Evolutionary conservation across 805 yeast genomes (phyloP).

Genomic region (Pichia pseudocactophila): DNA sequence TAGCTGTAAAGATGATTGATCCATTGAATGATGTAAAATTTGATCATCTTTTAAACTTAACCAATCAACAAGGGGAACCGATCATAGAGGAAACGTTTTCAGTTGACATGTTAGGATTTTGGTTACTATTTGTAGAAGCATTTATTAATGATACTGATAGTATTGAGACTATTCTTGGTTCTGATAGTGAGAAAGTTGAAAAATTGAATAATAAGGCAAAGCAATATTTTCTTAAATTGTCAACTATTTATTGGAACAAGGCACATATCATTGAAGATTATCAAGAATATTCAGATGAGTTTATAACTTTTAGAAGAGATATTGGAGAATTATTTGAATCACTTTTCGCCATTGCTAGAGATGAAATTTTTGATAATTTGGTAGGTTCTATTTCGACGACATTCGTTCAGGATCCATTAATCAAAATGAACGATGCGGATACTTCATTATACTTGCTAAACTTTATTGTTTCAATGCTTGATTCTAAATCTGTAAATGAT

Average conservation of each 20-base stretch:
- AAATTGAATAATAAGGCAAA: constrained; percentile 26
- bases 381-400: constrained; percentile 27
- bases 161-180: constrained; percentile 25
- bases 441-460: constrained; percentile 51
- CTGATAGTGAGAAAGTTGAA: constrained; percentile 24
- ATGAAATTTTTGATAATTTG: constrained; percentile 38
- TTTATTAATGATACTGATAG: constrained; percentile 42
- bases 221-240: constrained; percentile 40
- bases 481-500: constrained; percentile 25
- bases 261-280: constrained; percentile 35
- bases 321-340: constrained; percentile 71
- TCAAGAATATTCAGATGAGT: constrained; percentile 38
- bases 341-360: constrained; percentile 56
- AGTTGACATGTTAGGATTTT: constrained; percentile 49
- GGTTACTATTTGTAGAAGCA: constrained; percentile 59
- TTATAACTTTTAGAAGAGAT: constrained; percentile 59
- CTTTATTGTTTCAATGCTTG: constrained; percentile 46
- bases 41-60: constrained; percentile 40
- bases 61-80: constrained; percentile 50
- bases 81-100: constrained; percentile 51
- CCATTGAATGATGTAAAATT: constrained; percentile 33
- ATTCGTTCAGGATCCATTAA: constrained; percentile 12
- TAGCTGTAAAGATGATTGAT: constrained; percentile 33
- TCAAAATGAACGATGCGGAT: constrained; percentile 39
- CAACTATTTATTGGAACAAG: constrained; percentile 62